Base-by-base conservation (phyloP, 306 rosid species). In the Acacia melanoxylon region DNA sequence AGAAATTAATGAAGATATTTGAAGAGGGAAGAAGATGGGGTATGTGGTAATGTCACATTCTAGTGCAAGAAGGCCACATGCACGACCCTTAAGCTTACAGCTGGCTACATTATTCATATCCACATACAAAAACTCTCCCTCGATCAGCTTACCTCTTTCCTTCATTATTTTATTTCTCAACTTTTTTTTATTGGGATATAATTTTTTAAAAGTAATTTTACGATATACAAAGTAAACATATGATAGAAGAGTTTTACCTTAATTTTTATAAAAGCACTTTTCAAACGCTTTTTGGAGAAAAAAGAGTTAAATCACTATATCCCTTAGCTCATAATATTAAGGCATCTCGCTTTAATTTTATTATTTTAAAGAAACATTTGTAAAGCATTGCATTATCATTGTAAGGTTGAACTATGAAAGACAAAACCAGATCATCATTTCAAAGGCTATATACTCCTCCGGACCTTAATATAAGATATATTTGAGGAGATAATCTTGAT, bases 61-160 rank as follows among this genome's bases (percentile, higher is more conserved):
- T 54, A 15, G 11, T 17, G 22, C 67, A 81, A 75, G 77, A 81
- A 65, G 49, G 7, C 74, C 90, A 84, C 90, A 78, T 78, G 84
- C 81, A 20, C 63, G 52, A 17, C 19, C 2, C 68, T 27, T 54
- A 20, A 4, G 8, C 56, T 46, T 4, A 27, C 20, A 27, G 68
- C 5, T 62, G 68, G 68, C 68, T 13, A 62, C 1, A 24, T 52
- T 61, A 24, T 62, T 25, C 37, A 25, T 62, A 62, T 27, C 67
- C 67, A 24, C 67, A 24, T 61, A 25, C 14, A 58, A n/a, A 24
- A 24, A 58, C 31, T 61, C 19, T 27, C 19, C 1, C 11, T 25
- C n/a, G n/a, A n/a, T n/a, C n/a, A n/a, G n/a, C n/a, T n/a, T 2
- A 3, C 27, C 13, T 58, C 27, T 58, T 56, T 54, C 22, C 4